Base-by-base conservation (phyloP, 306 rosid genomes). In the Vigna mungo region DNA sequence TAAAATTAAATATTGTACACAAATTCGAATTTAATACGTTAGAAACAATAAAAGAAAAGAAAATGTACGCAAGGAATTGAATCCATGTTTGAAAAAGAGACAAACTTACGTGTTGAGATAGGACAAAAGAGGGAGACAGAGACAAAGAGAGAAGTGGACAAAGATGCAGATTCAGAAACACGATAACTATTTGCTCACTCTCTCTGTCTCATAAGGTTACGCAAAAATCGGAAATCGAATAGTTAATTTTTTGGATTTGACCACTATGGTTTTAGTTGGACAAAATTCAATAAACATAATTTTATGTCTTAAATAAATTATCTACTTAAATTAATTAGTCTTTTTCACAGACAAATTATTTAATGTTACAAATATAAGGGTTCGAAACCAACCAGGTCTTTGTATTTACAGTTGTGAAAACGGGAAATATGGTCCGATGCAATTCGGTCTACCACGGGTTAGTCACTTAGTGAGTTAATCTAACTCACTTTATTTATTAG, bases 101-200 rank as follows among this genome's bases (percentile, higher is more conserved):
- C 4, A 36, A 49, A 76, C 79, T 68, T 64, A 84, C 82, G 17
- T 8, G 78, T 44, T 46, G 54, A 21, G 25, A 36, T 64, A 49
- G 10, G 58, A 53, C 25, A 67, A 27, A 9, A 71, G 71, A 56
- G 77, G 0, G 0, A 25, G 27, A 25, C 3, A 25, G 27, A 25
- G 27, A 25, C 27, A 27, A 74, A 69, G 73, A 39, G 78, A 30
- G 2, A 46, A 52, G 25, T 30, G 43, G 5, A 60, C 6, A 20
- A 68, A 54, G 78, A 75, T 70, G 77, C 74, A 70, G 80, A 83
- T 83, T 78, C 72, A 51, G 73, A 60, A 49, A 59, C 5, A 64
- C 17, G 36, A 41, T 49, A 72, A 72, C 39, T 53, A 13, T 18
- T 18, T 36, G 8, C 18, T 61, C 46, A 36, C 20, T 39, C 12